Evolutionary conservation across 164 flowering plant genomes (phyloP), one percentile per base, ranked within the genome.

Genomic region (Buxus sempervirens): DNA sequence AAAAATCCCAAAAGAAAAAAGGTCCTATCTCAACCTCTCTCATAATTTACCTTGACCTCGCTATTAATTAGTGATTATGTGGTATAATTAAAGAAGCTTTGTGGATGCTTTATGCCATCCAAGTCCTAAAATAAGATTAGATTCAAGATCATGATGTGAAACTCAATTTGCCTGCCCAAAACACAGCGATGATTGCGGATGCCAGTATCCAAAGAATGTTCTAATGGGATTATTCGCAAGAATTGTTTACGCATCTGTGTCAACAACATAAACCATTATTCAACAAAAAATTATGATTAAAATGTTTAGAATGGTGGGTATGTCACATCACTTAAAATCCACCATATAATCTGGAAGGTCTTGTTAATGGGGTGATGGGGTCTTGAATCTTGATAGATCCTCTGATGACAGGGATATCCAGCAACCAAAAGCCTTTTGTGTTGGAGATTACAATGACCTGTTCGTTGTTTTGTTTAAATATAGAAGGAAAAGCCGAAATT

Each of bases 301-400:
- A n/a, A n/a, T n/a, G n/a, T n/a, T n/a, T n/a, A 18, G 55, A 4
- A 18, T 53, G 1, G 55, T 53, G 55, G 22, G 55, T 53, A 3
- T 53, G 19, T 53, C 21, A 53, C 21, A 53, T 53, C 55, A 20
- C 55, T 13, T 53, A 53, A 53, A 19, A 49, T 1, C 55, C 55
- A 19, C 55, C 18, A 53, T 18, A 53, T 18, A 19, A 53, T 53
- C 19, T 10, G 7, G 19, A 19, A 19, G 55, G 55, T 18, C 55
- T 53, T 1, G 20, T 53, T 53, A 53, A 21, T 53, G 55, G 55
- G 55, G 55, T 53, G 55, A 19, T 53, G 55, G 55, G n/a, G 55
- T 45, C 51, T 10, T n/a, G n/a, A n/a, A n/a, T n/a, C n/a, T 53
- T 53, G 55, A 53, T 53, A 53, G 55, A 53, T 53, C 55, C 55